phyloP scores from a whole-genome alignment of 2,329 filamentous ascomycete species.

The Bipolaris zeicola region DNA sequence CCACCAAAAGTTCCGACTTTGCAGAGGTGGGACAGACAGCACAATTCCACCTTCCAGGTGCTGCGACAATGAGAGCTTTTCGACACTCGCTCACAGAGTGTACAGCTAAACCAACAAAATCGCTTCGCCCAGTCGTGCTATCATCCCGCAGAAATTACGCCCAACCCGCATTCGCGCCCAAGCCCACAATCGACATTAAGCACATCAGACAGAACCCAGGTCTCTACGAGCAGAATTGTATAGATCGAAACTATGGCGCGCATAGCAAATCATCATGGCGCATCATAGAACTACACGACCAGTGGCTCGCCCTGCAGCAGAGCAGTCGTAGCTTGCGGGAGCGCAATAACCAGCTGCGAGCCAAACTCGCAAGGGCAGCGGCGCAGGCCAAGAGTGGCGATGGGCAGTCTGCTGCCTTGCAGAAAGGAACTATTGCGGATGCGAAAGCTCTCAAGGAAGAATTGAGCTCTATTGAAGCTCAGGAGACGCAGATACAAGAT shows the following conservation, averaged over 20 bases:
- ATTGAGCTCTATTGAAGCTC: conserved; percentile 64
- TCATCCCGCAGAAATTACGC: conserved; percentile 49
- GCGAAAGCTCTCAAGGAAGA: conserved; percentile 68
- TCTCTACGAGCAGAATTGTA: conserved; percentile 80
- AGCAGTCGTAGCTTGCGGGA: conserved; percentile 67
- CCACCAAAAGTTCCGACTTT: conserved; percentile 15
- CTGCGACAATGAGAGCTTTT: conserved; percentile 15
- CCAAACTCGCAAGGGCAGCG: conserved; percentile 54
- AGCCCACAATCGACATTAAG: conserved; percentile 80
- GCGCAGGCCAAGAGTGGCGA: conserved; percentile 31
- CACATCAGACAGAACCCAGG: conserved; percentile 86
- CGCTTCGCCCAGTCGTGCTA: conserved; percentile 3
- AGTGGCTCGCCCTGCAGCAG: conserved; percentile 58
- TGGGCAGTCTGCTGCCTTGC: conserved; percentile 46
- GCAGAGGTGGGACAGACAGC: conserved; percentile 8
- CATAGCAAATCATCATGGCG: conserved; percentile 59
- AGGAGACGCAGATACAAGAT: conserved; percentile 63
- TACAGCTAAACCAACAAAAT: conserved; percentile 14
- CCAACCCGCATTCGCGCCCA: conserved; percentile 75
- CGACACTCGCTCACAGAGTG: conserved; percentile 25
- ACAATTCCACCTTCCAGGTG: not conserved
- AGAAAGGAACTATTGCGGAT: conserved; percentile 64
- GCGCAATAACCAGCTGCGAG: conserved; percentile 68
- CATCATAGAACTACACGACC: conserved; percentile 58
- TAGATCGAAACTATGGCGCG: conserved; percentile 78